Conservation (phyloP, 305 asterid genomes). For the Fraxinus dipetala region DNA sequence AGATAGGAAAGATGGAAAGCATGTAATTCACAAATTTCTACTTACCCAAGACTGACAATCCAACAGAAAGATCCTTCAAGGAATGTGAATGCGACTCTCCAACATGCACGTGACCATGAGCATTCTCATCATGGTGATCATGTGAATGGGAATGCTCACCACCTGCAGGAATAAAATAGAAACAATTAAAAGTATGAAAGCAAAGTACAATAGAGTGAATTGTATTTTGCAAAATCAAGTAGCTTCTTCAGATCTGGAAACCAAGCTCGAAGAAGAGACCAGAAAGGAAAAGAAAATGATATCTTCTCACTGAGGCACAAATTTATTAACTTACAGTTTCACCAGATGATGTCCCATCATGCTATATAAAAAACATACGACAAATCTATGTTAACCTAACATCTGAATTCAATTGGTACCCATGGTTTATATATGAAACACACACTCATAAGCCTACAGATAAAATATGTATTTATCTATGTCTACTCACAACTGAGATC, state of each 20-base stretch:
- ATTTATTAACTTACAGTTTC: conserved; percentile 1
- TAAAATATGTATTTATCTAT: not conserved
- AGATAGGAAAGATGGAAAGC: not conserved
- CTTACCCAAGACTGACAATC: conserved; percentile 87
- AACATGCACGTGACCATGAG: conserved; percentile 45
- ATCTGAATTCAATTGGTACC: not conserved
- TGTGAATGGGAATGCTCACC: conserved; percentile 84
- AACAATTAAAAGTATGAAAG: conserved; percentile 7
- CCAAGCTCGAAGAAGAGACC: conserved; percentile 17
- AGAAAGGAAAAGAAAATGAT: conserved; percentile 6
- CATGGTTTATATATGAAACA: not conserved
- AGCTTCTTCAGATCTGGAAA: conserved; percentile 4
- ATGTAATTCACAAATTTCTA: conserved; percentile 8
- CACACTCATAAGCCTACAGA: not conserved
- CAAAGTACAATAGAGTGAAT: not conserved
- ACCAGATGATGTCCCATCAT: not conserved
- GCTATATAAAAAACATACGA: not conserved
- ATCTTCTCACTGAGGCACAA: not conserved
- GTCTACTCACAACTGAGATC: not conserved
- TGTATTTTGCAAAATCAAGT: conserved; percentile 2
- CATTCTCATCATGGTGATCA: conserved; percentile 53
- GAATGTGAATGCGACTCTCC: conserved; percentile 84
- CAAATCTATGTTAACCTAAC: not conserved
- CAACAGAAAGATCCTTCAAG: conserved; percentile 79
- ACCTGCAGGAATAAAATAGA: conserved; percentile 46